Conservation (phyloP, 441 rosid genomes). For the Mallotus repandus region DNA sequence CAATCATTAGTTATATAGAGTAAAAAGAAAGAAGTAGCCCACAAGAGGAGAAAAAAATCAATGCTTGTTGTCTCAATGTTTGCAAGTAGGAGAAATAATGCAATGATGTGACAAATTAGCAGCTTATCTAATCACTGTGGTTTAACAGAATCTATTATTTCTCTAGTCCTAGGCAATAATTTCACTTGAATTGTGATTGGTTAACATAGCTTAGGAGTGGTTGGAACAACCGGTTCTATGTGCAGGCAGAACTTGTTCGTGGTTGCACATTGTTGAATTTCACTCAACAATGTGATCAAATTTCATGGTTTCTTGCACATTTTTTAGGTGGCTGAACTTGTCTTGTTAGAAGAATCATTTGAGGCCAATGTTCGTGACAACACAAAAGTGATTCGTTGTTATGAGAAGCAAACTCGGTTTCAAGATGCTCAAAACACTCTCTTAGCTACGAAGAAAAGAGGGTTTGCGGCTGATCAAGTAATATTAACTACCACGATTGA, state of each 20-base stretch:
- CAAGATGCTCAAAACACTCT: conserved; percentile 59
- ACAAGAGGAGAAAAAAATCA: background rate
- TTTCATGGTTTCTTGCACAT: conserved; percentile 20
- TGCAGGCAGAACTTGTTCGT: too few species aligned
- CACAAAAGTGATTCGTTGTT: conserved; percentile 72
- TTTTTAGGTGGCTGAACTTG: conserved; percentile 61
- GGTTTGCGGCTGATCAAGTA: conserved; percentile 55
- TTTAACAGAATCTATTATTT: background rate
- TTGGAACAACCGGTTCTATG: background rate
- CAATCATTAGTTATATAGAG: background rate
- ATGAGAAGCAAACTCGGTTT: conserved; percentile 61
- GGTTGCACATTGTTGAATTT: too few species aligned
- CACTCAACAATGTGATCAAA: background rate
- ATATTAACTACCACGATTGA: conserved; percentile 69
- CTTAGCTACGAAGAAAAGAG: conserved; percentile 6
- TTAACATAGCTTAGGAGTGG: background rate
- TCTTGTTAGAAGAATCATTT: conserved; percentile 68
- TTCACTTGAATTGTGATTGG: too few species aligned
- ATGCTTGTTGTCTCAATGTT: conserved; percentile 1
- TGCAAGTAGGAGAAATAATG: background rate
- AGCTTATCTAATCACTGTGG: background rate
- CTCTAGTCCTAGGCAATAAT: background rate
- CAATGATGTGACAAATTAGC: background rate
- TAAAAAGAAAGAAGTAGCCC: background rate
- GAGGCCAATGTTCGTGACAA: conserved; percentile 81